A percentile compares a stretch with the other conserved stretches of the same genome.
Conservation (phyloP, 169 alveolate species). For the Plasmodium gallinaceum region DNA sequence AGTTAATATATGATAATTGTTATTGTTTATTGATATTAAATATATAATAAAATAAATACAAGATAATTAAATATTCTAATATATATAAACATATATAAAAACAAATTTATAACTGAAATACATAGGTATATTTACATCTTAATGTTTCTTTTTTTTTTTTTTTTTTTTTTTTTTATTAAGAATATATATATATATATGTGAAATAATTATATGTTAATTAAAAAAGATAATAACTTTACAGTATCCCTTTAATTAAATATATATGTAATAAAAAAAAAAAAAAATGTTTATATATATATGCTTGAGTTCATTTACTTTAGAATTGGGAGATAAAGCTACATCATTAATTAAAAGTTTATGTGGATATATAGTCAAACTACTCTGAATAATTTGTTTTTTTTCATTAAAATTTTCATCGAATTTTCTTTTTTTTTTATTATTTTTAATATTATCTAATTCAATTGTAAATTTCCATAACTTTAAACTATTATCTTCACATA, state of each 20-base stretch:
- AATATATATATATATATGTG: too few relatives aligned
- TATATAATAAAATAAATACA: not conserved
- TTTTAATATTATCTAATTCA: conserved; percentile 12
- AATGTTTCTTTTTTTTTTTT: too few relatives aligned
- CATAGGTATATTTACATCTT: too few relatives aligned
- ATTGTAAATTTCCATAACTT: conserved; percentile 53
- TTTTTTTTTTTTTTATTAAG: too few relatives aligned
- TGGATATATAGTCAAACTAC: conserved; percentile 61
- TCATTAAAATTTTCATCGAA: conserved; percentile 30
- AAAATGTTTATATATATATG: not conserved
- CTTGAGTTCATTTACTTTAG: too few relatives aligned
- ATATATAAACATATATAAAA: not conserved
- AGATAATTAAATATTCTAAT: too few relatives aligned
- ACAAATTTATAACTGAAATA: too few relatives aligned
- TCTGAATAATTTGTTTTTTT: conserved; percentile 26
- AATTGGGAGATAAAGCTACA: conserved; percentile 50
- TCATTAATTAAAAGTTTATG: conserved; percentile 65
- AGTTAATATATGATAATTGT: too few relatives aligned
- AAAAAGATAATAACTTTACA: not conserved
- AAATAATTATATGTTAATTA: too few relatives aligned
- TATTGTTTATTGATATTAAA: not conserved
- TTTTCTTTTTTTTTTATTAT: conserved; percentile 45
- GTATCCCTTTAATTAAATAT: too few relatives aligned
- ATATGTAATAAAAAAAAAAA: too few relatives aligned
- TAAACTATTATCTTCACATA: conserved; percentile 75